These are phyloP conservation scores for Apiotrichum siamense DNA, from an alignment of 1,284 basidiomycete genomes.

Conservation along the genomic window DNA sequence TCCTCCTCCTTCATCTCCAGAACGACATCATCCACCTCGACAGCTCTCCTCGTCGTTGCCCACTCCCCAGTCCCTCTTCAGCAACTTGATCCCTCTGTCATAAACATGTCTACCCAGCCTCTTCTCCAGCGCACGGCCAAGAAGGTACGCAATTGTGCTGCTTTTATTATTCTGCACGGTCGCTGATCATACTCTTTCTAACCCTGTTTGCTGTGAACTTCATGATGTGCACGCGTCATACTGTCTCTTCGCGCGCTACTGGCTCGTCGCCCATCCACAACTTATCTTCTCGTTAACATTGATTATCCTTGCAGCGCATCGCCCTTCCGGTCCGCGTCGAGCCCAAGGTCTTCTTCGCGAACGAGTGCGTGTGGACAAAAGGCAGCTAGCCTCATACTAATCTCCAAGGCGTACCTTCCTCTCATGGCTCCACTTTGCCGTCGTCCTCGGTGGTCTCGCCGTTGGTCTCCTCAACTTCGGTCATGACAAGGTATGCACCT, in stretches of 20 bases:
- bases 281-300: neutral
- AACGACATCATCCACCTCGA: too few relatives aligned
- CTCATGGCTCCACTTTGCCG: slow-evolving; percentile 93
- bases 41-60: too few relatives aligned
- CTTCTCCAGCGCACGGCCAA: slow-evolving; percentile 91
- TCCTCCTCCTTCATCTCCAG: too few relatives aligned
- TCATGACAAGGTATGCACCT: slow-evolving; percentile 64
- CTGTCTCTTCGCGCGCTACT: too few relatives aligned
- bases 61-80: neutral
- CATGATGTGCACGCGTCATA: too few relatives aligned
- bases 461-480: slow-evolving; percentile 98
- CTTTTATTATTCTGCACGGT: neutral
- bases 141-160: slow-evolving; percentile 50
- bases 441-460: slow-evolving; percentile 83
- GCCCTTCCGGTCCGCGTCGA: slow-evolving; percentile 90
- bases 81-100: neutral
- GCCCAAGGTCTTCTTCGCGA: slow-evolving; percentile 85
- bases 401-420: slow-evolving; percentile 64
- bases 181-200: slow-evolving; percentile 16
- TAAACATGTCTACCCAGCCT: slow-evolving; percentile 88
- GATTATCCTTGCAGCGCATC: too few relatives aligned
- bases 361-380: slow-evolving; percentile 57
- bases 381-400: neutral
- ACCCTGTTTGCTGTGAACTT: neutral
- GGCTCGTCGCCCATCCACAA: neutral